Evolutionary conservation across 2,329 filamentous ascomycete genomes (phyloP).

Genomic region (Capronia epimyces): DNA sequence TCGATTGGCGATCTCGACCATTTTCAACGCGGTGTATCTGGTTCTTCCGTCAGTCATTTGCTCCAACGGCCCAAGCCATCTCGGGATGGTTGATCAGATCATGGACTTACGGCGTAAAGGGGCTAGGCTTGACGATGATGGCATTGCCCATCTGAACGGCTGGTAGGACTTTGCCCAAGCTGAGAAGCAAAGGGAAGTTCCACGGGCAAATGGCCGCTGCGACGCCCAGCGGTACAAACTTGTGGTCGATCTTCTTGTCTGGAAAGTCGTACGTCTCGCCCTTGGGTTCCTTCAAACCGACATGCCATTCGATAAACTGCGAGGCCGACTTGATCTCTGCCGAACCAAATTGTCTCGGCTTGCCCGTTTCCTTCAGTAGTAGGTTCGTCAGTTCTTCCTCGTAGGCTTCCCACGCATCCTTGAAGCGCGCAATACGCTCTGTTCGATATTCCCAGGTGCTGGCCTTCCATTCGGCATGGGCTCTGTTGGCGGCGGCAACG

Average conservation of each 20-base stretch:
- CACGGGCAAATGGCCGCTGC: conserved; percentile 42
- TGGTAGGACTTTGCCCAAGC: conserved; percentile 48
- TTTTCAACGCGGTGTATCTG: conserved; percentile 44
- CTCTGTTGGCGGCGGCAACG: conserved; percentile 43
- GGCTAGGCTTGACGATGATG: conserved; percentile 54
- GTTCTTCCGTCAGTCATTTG: background rate
- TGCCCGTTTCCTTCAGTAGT: conserved; percentile 48
- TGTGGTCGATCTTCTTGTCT: conserved; percentile 39
- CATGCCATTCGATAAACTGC: conserved; percentile 14
- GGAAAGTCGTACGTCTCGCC: conserved; percentile 45
- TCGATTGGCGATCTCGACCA: conserved; percentile 53
- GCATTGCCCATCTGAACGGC: conserved; percentile 54
- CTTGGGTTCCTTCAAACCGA: conserved; percentile 33
- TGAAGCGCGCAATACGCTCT: conserved; percentile 38
- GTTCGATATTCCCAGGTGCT: conserved; percentile 44
- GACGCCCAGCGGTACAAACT: conserved; percentile 47
- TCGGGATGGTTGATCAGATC: too few relatives aligned
- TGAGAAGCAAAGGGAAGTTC: conserved; percentile 47
- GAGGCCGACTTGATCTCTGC: conserved; percentile 2
- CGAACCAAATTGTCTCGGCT: conserved; percentile 35
- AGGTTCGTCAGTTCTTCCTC: conserved; percentile 42
- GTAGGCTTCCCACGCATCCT: conserved; percentile 39
- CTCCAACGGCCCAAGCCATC: background rate
- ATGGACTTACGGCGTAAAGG: conserved; percentile 24
- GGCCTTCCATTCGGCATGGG: conserved; percentile 46